Base-by-base conservation (phyloP, 768 basidiomycete genomes). In the Tulasnella sp. region DNA sequence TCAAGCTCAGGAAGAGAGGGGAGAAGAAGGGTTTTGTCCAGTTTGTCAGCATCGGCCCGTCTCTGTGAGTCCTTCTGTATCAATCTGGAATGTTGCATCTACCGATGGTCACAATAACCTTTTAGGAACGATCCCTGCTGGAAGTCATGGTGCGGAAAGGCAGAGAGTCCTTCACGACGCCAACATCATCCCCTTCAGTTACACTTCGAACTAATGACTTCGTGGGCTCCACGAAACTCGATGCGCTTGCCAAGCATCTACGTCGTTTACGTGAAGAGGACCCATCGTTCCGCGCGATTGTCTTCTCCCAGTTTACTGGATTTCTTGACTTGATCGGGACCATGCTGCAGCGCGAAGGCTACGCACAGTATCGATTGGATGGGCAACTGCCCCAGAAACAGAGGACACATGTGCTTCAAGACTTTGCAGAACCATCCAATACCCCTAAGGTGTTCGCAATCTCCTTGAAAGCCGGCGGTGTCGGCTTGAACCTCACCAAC, bases 301-400 rank as follows among this genome's bases (percentile, higher is more conserved):
- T 93, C 3, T 93, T 93, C 69, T 91, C 88, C 1, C 88, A 93
- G 65, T 92, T 92, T 64, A 93, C 91, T 0, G 82, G 80, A 24
- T 94, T 92, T 69, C 72, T 94, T 57, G 86, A 92, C 65, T 74
- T 93, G 15, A 89, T 93, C 58, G 81, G 89, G 65, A 68, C 73
- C 1, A 81, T 77, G 3, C 72, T 93, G 55, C 76, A 83, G 51
- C 81, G 85, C 19, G 87, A 92, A 66, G 69, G 71, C 1, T 75
- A 89, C 62, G 72, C 80, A 44, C 83, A 80, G 65, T 83, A 81
- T 63, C 80, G 94, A 19, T 91, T 97, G 66, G 94, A 98, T 68
- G 94, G 94, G 1, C 81, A 88, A 0, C 91, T 97, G 88, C 84
- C 84, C 65, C 76, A 94, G 63, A 87, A 85, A 71, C 85, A 85